phyloP scores from a whole-genome alignment of 805 yeast species.

The Priceomyces haplophilus region DNA sequence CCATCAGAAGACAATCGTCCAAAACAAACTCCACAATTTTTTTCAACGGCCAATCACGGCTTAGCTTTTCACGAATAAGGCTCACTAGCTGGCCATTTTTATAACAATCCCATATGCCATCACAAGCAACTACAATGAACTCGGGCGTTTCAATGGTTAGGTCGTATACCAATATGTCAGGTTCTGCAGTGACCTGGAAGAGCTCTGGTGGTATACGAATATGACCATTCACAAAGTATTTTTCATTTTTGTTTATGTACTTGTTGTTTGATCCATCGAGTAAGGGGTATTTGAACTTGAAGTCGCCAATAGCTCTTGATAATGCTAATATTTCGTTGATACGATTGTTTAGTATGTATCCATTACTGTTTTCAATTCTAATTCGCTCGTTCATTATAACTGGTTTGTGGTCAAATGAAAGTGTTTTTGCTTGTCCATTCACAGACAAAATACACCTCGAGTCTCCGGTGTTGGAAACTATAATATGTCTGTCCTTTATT shows the following conservation, averaged over 20 bases:
- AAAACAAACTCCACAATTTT: conserved; percentile 57
- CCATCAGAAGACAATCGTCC: conserved; percentile 67
- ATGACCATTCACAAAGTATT: conserved; percentile 23
- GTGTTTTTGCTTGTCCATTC: conserved; percentile 55
- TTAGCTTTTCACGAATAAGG: conserved; percentile 55
- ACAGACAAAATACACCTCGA: conserved; percentile 61
- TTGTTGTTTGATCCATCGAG: conserved; percentile 30
- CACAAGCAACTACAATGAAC: conserved; percentile 42
- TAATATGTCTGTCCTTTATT: conserved; percentile 36
- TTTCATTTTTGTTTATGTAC: conserved; percentile 23
- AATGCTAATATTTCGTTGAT: conserved; percentile 43
- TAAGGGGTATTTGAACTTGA: conserved; percentile 39
- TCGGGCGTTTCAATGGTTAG: conserved; percentile 26
- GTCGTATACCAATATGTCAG: conserved; percentile 40
- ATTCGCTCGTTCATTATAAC: conserved; percentile 42
- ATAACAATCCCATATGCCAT: conserved; percentile 49
- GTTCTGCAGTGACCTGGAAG: conserved; percentile 43
- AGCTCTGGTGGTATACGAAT: conserved; percentile 42
- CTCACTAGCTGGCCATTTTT: conserved; percentile 53
- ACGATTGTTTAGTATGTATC: conserved; percentile 35
- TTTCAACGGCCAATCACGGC: conserved; percentile 55
- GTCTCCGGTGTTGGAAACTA: conserved; percentile 74
- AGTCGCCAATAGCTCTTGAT: conserved; percentile 45
- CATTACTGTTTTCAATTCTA: conserved; percentile 40
- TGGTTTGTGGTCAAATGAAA: conserved; percentile 45